Percentiles rank a stretch among this genome's conserved stretches.
Evolutionary conservation across 305 asterid species (phyloP).

Genomic region (Fraxinus xanthoxyloides): DNA sequence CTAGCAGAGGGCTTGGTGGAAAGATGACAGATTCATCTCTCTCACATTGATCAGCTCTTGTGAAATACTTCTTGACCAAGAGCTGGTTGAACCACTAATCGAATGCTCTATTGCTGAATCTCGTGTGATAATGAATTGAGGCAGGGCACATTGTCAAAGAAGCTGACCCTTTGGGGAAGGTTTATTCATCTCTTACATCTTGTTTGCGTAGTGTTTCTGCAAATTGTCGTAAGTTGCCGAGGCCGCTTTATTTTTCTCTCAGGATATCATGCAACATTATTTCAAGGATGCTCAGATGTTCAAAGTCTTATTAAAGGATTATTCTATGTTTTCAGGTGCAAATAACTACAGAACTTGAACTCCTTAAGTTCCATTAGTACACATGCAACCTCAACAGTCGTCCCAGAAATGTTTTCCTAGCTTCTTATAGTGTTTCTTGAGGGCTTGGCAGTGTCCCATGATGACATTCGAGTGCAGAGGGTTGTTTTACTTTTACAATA

Average conservation of each 20-base stretch:
- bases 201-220: not conserved
- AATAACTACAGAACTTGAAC: not conserved
- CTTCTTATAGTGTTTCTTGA: not conserved
- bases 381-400: not conserved
- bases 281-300: not conserved
- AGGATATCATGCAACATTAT: not conserved
- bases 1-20: constrained; percentile 65
- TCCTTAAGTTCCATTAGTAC: not conserved
- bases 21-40: constrained; percentile 18
- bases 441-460: not conserved
- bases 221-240: not conserved
- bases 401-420: not conserved
- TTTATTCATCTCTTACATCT: constrained; percentile 3
- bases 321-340: not conserved
- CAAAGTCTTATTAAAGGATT: not conserved
- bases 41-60: not conserved
- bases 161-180: constrained; percentile 20
- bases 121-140: not conserved
- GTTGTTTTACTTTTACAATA: not conserved
- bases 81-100: constrained; percentile 2
- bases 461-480: not conserved
- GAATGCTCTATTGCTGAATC: constrained; percentile 8
- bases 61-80: not conserved
- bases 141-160: not conserved
- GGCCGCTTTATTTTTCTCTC: not conserved